Conservation (phyloP, 1,139 yeast species). For the Scheffersomyces insectosa region DNA sequence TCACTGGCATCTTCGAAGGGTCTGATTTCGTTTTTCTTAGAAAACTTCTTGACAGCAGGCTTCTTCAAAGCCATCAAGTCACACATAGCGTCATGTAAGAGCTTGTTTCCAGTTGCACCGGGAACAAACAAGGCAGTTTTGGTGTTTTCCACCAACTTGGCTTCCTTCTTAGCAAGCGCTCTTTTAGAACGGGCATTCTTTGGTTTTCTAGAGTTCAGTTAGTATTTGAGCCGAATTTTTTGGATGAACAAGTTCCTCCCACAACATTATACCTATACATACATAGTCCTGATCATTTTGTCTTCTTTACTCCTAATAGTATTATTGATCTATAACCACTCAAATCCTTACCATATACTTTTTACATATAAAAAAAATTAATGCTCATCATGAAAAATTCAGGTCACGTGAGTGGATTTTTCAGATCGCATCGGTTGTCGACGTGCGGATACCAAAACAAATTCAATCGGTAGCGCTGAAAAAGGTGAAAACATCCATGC, state of each 20-base stretch:
- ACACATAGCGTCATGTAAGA: constrained; percentile 84
- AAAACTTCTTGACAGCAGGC: constrained; percentile 85
- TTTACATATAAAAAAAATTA: constrained; percentile 1
- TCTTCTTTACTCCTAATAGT: too few species aligned
- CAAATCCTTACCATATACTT: constrained; percentile 6
- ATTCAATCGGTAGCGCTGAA: too few species aligned
- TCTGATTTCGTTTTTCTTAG: constrained; percentile 81
- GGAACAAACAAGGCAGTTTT: constrained; percentile 91
- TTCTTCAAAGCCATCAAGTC: constrained; percentile 90
- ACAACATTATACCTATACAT: constrained; percentile 23
- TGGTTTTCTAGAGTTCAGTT: constrained; percentile 49
- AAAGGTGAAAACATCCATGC: too few species aligned
- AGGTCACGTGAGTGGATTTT: constrained; percentile 1
- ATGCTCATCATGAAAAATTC: constrained; percentile 1
- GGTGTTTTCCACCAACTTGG: constrained; percentile 86
- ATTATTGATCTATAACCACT: constrained; percentile 1
- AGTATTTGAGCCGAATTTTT: constrained; percentile 4
- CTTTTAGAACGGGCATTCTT: constrained; percentile 96
- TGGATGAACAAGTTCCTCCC: constrained; percentile 4
- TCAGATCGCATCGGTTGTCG: constrained; percentile 2
- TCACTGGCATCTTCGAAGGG: constrained; percentile 93
- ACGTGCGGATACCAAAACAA: too few species aligned
- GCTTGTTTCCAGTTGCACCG: constrained; percentile 77
- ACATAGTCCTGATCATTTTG: constrained; percentile 66
- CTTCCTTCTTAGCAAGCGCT: constrained; percentile 84